A percentile compares a stretch with the other conserved stretches of the same genome.
These are phyloP conservation scores for Odonthalia washingtoniensis DNA, from an alignment of 31 red algal genomes.

Conservation along the genomic window DNA sequence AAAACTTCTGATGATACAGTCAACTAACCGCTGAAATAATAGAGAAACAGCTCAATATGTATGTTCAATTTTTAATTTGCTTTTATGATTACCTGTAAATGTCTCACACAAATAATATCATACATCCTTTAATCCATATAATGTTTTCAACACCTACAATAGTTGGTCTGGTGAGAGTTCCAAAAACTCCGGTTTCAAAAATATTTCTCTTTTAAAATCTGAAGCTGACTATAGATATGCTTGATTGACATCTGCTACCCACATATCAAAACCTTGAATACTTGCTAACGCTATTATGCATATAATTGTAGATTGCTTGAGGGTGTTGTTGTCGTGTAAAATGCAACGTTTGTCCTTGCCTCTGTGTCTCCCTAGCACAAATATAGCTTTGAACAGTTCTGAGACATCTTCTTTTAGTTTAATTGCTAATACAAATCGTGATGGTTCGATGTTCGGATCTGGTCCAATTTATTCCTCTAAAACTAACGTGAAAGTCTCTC, in stretches of 20 bases:
- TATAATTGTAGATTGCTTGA: constrained; percentile 38
- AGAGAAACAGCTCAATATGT: constrained; percentile 51
- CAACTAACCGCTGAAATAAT: constrained; percentile 15
- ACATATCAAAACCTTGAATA: constrained; percentile 33
- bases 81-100: not conserved
- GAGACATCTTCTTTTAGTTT: not conserved
- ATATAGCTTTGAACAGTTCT: constrained; percentile 7
- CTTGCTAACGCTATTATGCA: constrained; percentile 7
- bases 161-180: constrained; percentile 21
- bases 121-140: constrained; percentile 41
- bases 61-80: constrained; percentile 28
- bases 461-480: not conserved
- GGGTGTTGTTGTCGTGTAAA: constrained; percentile 33
- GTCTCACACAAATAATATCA: constrained; percentile 65
- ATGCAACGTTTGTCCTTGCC: constrained; percentile 29
- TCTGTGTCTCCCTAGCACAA: constrained; percentile 32
- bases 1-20: not conserved
- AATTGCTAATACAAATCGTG: constrained; percentile 12
- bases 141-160: constrained; percentile 26
- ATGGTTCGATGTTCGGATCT: not conserved
- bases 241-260: constrained; percentile 45
- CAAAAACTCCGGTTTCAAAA: constrained; percentile 8
- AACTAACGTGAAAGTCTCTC: constrained; percentile 22
- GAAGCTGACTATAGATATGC: constrained; percentile 49
- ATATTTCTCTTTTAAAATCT: constrained; percentile 8